These are phyloP conservation scores for Aristolochia californica DNA, from an alignment of 164 flowering plant genomes.

Conservation along the genomic window DNA sequence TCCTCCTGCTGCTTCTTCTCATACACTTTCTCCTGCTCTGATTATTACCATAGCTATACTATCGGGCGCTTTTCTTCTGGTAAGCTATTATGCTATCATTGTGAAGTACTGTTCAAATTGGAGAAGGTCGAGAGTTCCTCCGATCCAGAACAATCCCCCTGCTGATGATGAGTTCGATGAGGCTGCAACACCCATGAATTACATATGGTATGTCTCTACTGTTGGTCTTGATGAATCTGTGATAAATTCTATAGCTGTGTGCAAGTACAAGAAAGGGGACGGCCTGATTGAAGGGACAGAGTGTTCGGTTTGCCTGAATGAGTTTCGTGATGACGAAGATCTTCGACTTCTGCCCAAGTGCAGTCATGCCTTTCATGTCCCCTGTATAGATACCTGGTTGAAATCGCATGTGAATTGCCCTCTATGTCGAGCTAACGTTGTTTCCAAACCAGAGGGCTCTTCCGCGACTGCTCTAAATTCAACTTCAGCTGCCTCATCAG, in stretches of 20 bases:
- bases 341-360: slow-evolving; percentile 62
- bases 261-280: slow-evolving; percentile 51
- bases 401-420: slow-evolving; percentile 59
- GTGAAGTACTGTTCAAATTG: slow-evolving; percentile 17
- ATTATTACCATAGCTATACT: slow-evolving; percentile 22
- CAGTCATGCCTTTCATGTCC: slow-evolving; percentile 58
- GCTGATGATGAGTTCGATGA: slow-evolving; percentile 17
- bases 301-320: slow-evolving; percentile 57
- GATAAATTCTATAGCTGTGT: slow-evolving; percentile 57
- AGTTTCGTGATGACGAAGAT: slow-evolving; percentile 45
- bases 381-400: slow-evolving; percentile 75
- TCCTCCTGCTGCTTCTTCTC: slow-evolving; percentile 1
- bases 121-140: slow-evolving; percentile 23
- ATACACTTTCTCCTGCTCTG: slow-evolving; percentile 18
- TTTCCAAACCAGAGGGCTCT: slow-evolving; percentile 4
- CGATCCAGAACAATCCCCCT: background rate
- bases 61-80: slow-evolving; percentile 22
- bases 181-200: slow-evolving; percentile 18
- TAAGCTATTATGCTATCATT: slow-evolving; percentile 23
- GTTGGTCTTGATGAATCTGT: slow-evolving; percentile 61
- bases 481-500: background rate
- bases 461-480: background rate
- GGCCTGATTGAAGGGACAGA: slow-evolving; percentile 60
- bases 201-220: slow-evolving; percentile 34
- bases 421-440: slow-evolving; percentile 43